Evolutionary conservation across 352 stramenopile species (phyloP), one percentile per base, ranked within the genome.

Genomic region (Globisporangium barbulae): DNA sequence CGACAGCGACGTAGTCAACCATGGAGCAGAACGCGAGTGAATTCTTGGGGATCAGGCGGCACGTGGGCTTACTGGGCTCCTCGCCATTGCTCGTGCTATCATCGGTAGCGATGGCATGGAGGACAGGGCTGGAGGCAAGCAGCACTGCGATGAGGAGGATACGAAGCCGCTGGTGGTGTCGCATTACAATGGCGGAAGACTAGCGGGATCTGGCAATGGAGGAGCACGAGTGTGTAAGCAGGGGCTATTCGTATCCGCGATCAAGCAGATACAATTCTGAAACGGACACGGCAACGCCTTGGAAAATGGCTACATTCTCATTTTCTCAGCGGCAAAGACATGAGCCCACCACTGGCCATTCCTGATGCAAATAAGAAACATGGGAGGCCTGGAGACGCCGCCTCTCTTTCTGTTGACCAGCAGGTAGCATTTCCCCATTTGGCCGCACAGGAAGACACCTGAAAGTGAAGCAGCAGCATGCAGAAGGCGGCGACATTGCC

Each of bases 1-100:
- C 74, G 10, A 95, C 81, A 3, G 83, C 84, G 49, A 74, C 67
- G 73, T 93, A 95, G 65, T 92, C 78, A 50, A 94, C 76, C 86
- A 93, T 93, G 48, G 81, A 89, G 68, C 84, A 94, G 65, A 94
- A 93, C 21, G 74, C 67, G 21, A 94, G 77, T 53, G 81, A 85
- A 56, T 88, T 76, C 55, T 87, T 89, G 3, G 68, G 47, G 57
- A 93, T 81, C 6, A 59, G 44, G 1, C 71, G 73, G 37, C 84
- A 91, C 37, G 83, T 64, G 0, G 81, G 76, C 9, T 61, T 78
- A 8, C 19, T 52, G 0, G 81, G 79, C 30, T 90, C 83, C 44
- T 91, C 81, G 37, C 52, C 69, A 39, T 22, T 55, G 22, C 5
- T 53, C 9, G 10, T 33, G 33, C 13, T 61, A 17, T 55, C 49